Percentiles rank a stretch among this genome's conserved stretches.
Evolutionary conservation across 176 grass and related monocot species (phyloP).

Genomic region (Stipa capillata): DNA sequence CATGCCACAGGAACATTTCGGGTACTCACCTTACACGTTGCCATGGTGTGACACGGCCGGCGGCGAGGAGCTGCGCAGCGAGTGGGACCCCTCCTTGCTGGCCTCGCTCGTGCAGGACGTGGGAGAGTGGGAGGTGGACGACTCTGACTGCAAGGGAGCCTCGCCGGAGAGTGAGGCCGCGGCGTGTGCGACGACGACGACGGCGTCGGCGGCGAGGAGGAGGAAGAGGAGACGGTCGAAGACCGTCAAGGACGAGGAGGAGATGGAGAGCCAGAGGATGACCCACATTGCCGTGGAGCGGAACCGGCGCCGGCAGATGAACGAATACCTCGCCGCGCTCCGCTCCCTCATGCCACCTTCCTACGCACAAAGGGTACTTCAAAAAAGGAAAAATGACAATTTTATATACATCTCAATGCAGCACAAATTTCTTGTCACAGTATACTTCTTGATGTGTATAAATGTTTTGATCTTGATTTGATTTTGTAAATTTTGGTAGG

Average conservation of each 20-base stretch:
- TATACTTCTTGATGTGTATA: not conserved
- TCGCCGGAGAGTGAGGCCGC: not conserved
- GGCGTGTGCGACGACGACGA: too few relatives aligned
- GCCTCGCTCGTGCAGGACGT: slow-evolving; percentile 20
- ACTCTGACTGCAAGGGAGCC: too few relatives aligned
- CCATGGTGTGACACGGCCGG: not conserved
- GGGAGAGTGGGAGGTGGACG: slow-evolving; percentile 29
- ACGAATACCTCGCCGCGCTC: slow-evolving; percentile 70
- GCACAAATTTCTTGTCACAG: not conserved
- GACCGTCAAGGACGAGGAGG: slow-evolving; percentile 58
- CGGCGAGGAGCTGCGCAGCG: not conserved
- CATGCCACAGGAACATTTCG: slow-evolving; percentile 44
- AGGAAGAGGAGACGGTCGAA: slow-evolving; percentile 49
- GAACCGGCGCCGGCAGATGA: slow-evolving; percentile 80
- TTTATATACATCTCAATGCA: not conserved
- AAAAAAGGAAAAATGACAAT: not conserved
- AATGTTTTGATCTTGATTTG: not conserved
- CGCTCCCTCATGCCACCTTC: slow-evolving; percentile 70
- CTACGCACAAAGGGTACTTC: slow-evolving; percentile 53
- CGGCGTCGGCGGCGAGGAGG: not conserved
- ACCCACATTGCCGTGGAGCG: slow-evolving; percentile 84
- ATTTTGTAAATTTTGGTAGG: slow-evolving; percentile 9
- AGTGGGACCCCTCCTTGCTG: slow-evolving; percentile 37
- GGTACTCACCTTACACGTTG: slow-evolving; percentile 5
- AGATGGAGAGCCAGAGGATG: slow-evolving; percentile 78